Base-by-base conservation (phyloP, 2,329 filamentous ascomycete species). In the Aquanectria penicillioides region DNA sequence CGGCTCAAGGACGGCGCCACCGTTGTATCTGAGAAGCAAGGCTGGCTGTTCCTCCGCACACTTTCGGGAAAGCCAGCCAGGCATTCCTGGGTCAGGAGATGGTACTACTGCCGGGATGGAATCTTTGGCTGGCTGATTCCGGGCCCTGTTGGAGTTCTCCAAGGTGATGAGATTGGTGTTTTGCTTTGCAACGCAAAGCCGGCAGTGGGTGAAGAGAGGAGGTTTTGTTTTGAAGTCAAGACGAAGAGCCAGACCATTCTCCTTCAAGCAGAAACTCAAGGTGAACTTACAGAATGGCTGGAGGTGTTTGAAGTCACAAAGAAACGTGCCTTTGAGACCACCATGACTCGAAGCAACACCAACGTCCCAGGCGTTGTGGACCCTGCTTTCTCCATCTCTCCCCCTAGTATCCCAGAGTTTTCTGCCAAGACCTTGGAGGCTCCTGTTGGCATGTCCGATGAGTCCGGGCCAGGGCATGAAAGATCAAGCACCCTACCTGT, bases 191-290 rank as follows among this genome's bases (percentile, higher is more conserved):
- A 92, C 70, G 91, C 95, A 44, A 92, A 94, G 69, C 93, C 94
- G 15, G 93, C 94, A 1, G 90, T 96, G 48, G 89, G 92, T 66
- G 95, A 99, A 76, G 95, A 99, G 71, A 88, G 95, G 33, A 87
- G 95, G 13, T 99, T 98, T 76, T 98, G 95, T 74, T 97, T 99
- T 70, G 95, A 99, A 76, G 91, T 99, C 70, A 99, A 98, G 81
- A 99, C 95, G 3, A 99, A 97, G 76, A 97, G 92, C 70, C 91
- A 91, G 62, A 95, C 89, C 46, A 88, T 97, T 63, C 80, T 97
- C 58, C 82, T 99, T 3, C 95, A 99, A 77, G 92, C 94, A 5
- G 95, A 99, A 74, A 97, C 93, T 0, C 95, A 99, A 73, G 82
- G 81, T 46, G 92, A 98, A 72, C 84, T 99, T n/a, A 93, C 91